phyloP scores from a whole-genome alignment of 1,284 basidiomycete genomes.

The Laetiporus sulphureus region DNA sequence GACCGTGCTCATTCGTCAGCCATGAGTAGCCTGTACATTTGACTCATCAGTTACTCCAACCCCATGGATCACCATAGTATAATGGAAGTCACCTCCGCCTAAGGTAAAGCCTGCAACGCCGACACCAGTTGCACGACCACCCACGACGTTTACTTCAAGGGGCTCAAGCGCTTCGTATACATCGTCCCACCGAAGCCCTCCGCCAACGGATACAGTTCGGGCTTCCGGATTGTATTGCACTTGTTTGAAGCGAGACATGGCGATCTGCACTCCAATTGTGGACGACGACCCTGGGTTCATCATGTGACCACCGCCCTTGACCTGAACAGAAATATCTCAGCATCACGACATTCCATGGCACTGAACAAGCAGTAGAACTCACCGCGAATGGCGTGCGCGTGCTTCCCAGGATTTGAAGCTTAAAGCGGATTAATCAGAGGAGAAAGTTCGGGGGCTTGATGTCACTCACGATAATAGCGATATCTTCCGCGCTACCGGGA shows the following conservation, averaged over 20 bases:
- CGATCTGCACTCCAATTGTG: conserved; percentile 45
- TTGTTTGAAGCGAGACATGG: conserved; percentile 36
- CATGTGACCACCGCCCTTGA: conserved; percentile 45
- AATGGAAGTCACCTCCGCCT: conserved; percentile 33
- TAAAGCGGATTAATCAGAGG: neutral
- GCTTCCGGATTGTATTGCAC: conserved; percentile 27
- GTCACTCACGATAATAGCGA: conserved; percentile 19
- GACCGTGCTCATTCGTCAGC: conserved; percentile 34
- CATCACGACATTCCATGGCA: neutral
- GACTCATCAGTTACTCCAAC: neutral
- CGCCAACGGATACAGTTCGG: conserved; percentile 35
- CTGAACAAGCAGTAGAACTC: conserved; percentile 6
- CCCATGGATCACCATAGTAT: too few species aligned
- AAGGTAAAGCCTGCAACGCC: conserved; percentile 39
- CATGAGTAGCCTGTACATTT: conserved; percentile 31
- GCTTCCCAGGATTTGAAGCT: conserved; percentile 38
- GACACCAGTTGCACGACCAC: conserved; percentile 34
- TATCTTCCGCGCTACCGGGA: conserved; percentile 21
- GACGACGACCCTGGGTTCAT: conserved; percentile 44
- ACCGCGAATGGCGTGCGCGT: conserved; percentile 34
- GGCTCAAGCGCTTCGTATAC: conserved; percentile 35
- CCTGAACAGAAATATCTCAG: conserved; percentile 17
- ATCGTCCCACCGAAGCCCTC: conserved; percentile 43
- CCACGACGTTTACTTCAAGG: conserved; percentile 36
- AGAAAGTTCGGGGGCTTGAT: conserved; percentile 13